Evolutionary conservation across 768 basidiomycete species (phyloP), one percentile per base, ranked within the genome.

Genomic region (Phaeolepiota aurea): DNA sequence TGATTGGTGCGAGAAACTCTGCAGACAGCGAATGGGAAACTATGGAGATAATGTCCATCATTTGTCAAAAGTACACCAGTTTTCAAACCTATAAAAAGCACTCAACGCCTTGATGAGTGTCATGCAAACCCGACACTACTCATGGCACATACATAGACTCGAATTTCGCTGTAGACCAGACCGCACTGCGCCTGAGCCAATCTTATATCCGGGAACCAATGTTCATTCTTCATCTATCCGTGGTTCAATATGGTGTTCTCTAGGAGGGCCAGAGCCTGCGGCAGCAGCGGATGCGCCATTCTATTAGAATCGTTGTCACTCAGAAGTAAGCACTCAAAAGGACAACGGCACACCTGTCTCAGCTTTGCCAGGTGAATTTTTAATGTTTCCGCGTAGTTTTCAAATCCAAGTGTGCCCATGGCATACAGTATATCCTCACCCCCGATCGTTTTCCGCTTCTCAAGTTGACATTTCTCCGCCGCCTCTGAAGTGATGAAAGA

Each of bases 401-500:
- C 93, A 52, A 96, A 96, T 16, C 94, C 94, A 15, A 98, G 74
- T 25, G 82, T 75, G 23, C 74, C 66, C 89, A 97, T 92, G n/a
- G 92, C 92, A 50, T 89, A 86, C 42, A 98, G 63, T 34, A 98
- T 93, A 59, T 98, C 94, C 69, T 98, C 93, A 18, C 94, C 94
- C 10, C 90, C 92, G 32, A 97, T 92, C 44, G 94, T 98, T 70
- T 98, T 98, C 46, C 94, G 76, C 64, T 98, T 98, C 68, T 97
- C 93, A 50, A 86, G 69, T 56, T 86, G 77, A 49, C 91, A 93
- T 54, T 90, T 90, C 62, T 97, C 94, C 12, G 89, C 90, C 3
- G 94, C 94, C 61, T 98, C 94, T 32, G 83, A 87, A 20, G 93
- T 96, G 66, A 98, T 91, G 73, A 98, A 98, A 51, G 81, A 82